Base-by-base conservation (phyloP, 2,329 filamentous ascomycete genomes). In the Penicillium sp. region DNA sequence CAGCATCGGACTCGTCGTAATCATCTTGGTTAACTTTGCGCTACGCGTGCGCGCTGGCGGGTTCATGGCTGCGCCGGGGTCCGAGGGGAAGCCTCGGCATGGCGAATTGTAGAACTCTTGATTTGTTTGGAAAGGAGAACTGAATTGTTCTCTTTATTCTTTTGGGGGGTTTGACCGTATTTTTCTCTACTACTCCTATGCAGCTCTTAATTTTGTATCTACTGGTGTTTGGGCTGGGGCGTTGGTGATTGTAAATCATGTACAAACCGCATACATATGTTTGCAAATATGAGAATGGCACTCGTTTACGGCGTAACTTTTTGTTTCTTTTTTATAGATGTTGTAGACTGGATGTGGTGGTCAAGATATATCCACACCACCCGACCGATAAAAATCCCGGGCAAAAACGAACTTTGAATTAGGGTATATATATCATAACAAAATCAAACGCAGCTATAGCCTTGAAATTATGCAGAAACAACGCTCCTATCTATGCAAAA, bases 21-120 rank as follows among this genome's bases (percentile, higher is more conserved):
- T 91, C 3, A 85, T 97, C 11, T 78, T 82, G 4, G 71, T 95
- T 26, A 96, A 94, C 73, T 95, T 96, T 79, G 88, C 77, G 5
- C 87, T 91, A 66, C 85, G 93, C 60, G 82, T 90, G n/a, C 82
- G 80, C 36, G 82, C 86, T 30, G 59, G 65, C n/a, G 67, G 64
- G 2, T 71, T 73, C 36, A 60, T 65, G 52, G 57, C 61, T 25
- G 57, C 33, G 35, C 53, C 55, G 3, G 63, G 64, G 5, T 49
- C 43, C 28, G 53, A 57, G 4, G 44, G 44, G 14, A 36, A 35
- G 10, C 50, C n/a, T 28, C 14, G 51, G 3, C 61, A 63, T 59
- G 60, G 61, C 5, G 51, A 54, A 31, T 30, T 38, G 60, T 53
- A 55, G 53, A 64, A 41, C 30, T 63, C 4, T 42, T 48, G 22